Evolutionary conservation across 208 protist species (phyloP), one percentile per base, ranked within the genome.

Genomic region (Trypanosoma cruzi): DNA sequence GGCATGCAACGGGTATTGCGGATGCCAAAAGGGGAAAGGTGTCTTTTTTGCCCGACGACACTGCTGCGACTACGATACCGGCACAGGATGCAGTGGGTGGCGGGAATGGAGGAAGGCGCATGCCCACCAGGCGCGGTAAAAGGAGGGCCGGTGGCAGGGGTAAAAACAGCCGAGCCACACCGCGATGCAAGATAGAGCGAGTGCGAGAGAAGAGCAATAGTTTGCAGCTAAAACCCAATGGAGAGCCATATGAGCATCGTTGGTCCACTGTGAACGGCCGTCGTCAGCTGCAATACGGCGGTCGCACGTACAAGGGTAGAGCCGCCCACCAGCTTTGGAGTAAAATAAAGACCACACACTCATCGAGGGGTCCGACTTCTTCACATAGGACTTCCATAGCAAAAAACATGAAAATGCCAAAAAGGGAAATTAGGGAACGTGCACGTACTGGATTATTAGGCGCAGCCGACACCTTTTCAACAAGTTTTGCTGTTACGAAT

Each of bases 241-340:
- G 89, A 18, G 42, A 66, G 63, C 68, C 75, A 14, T 84, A 72
- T 67, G 71, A 81, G 10, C 70, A 86, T 58, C 66, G 77, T 24
- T 96, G 90, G 90, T 90, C 74, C 60, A 90, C 75, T 6, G 75
- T 70, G 20, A 60, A 71, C 28, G 75, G 86, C 6, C 83, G 82
- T 16, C 87, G 90, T 20, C 70, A 73, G 29, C 73, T 93, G 46
- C 80, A 91, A n/a, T 92, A 92, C 75, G 68, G 84, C 53, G 81
- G 83, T 11, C 57, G 42, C 13, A 88, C 77, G 13, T 93, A 88
- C 71, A 86, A 74, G 29, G 90, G 90, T 18, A 73, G 31, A 11
- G 54, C 48, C 18, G 90, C 87, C 24, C 86, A 93, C 73, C 42
- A 65, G 20, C 67, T 93, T 74, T 96, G 90, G 90, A 68, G 67